phyloP scores from a whole-genome alignment of 2,329 filamentous ascomycete genomes.

The Colletotrichum falcatum region DNA sequence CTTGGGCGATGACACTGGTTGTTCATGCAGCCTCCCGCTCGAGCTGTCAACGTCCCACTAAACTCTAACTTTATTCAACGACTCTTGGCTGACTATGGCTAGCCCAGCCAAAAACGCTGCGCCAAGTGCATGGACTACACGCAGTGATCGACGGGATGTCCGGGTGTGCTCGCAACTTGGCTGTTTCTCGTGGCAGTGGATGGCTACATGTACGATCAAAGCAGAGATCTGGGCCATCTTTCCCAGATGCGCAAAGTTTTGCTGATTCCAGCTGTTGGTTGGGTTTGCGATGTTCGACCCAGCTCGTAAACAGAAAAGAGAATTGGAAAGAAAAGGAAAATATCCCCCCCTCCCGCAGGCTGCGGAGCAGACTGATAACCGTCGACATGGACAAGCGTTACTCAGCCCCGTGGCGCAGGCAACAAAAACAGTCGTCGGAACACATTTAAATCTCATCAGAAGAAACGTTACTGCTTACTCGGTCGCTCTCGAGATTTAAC shows the following conservation, averaged over 20 bases:
- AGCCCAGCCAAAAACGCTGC: background rate
- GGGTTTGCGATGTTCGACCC: background rate
- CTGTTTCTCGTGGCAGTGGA: background rate
- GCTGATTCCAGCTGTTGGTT: background rate
- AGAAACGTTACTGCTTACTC: conserved; percentile 2
- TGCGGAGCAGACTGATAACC: background rate
- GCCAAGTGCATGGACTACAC: background rate
- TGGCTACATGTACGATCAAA: too few species aligned
- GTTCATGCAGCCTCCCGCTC: background rate
- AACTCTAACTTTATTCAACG: background rate
- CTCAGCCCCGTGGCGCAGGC: background rate
- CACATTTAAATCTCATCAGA: background rate
- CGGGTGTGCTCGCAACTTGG: background rate
- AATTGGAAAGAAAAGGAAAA: too few species aligned
- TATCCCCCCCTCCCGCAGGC: too few species aligned
- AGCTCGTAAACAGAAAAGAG: background rate
- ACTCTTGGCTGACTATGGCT: background rate
- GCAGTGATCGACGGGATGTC: background rate
- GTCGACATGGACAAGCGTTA: background rate
- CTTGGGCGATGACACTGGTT: background rate
- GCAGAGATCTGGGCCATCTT: background rate
- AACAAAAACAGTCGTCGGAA: background rate
- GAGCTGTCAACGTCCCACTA: background rate
- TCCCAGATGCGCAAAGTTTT: background rate
- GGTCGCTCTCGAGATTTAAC: background rate